Evolutionary conservation across 495 filamentous ascomycete species (phyloP).

Genomic region (Tuber microsphaerosporum): DNA sequence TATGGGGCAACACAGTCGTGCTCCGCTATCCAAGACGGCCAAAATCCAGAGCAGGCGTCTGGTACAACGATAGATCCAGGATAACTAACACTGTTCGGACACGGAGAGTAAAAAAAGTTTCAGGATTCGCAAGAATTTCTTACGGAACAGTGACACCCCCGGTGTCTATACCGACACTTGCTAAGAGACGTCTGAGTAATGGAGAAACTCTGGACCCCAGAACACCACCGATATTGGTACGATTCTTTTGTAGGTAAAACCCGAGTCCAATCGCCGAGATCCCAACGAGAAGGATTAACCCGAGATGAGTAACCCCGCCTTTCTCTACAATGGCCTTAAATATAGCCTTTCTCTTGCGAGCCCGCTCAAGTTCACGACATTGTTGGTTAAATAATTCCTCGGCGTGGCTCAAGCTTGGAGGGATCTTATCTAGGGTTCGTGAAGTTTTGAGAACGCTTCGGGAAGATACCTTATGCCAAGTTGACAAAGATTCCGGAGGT

Average conservation of each 20-base stretch:
- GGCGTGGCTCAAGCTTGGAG: constrained; percentile 50
- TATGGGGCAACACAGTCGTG: background rate
- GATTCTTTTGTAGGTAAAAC: constrained; percentile 35
- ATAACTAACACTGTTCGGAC: background rate
- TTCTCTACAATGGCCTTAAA: constrained; percentile 54
- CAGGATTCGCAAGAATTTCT: background rate
- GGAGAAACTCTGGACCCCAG: constrained; percentile 19
- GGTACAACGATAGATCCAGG: background rate
- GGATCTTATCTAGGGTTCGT: constrained; percentile 47
- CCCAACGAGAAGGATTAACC: constrained; percentile 32
- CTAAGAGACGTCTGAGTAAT: constrained; percentile 26
- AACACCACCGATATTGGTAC: constrained; percentile 11
- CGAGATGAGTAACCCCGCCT: constrained; percentile 39
- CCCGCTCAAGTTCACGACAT: constrained; percentile 57
- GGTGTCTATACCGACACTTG: constrained; percentile 10
- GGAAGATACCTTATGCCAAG: constrained; percentile 64
- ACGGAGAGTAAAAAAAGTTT: background rate
- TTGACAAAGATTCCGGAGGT: constrained; percentile 66
- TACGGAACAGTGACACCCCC: background rate
- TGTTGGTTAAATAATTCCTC: constrained; percentile 61
- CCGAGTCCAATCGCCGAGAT: constrained; percentile 33
- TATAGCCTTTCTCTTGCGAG: constrained; percentile 53
- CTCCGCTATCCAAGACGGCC: background rate
- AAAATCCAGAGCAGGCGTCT: background rate
- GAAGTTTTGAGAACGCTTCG: constrained; percentile 82